phyloP scores from a whole-genome alignment of 345 rosid species.

The Euphorbia lathyris region DNA sequence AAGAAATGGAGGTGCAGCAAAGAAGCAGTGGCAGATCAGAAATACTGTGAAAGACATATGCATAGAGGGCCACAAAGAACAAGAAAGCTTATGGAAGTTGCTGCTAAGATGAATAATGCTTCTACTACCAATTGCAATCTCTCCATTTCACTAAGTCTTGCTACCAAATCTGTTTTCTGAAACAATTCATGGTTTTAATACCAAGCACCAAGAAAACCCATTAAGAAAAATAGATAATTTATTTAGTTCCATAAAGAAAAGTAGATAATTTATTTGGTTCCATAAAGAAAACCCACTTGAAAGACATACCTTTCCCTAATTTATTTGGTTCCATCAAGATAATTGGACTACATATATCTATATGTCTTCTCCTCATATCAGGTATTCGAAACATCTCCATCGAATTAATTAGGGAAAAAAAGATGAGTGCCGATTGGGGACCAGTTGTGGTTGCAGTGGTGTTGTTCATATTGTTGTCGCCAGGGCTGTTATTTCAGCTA shows the following conservation, averaged over 20 bases:
- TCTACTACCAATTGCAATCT: constrained; percentile 25
- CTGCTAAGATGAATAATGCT: constrained; percentile 16
- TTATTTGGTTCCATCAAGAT: constrained; percentile 56
- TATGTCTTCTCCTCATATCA: not conserved
- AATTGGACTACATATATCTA: constrained; percentile 6
- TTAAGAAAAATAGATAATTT: no score
- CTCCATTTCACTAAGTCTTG: no score
- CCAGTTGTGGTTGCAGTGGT: constrained; percentile 64
- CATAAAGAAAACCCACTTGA: constrained; percentile 50
- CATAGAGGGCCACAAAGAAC: constrained; percentile 53
- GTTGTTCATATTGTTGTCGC: constrained; percentile 78
- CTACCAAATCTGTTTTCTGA: no score
- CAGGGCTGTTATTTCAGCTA: constrained; percentile 83
- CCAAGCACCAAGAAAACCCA: no score
- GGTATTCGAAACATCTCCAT: no score
- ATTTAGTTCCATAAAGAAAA: no score
- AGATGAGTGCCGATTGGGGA: constrained; percentile 87
- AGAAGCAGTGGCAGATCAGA: no score
- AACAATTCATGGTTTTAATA: no score
- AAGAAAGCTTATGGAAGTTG: constrained; percentile 58
- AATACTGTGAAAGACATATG: constrained; percentile 52
- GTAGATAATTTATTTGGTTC: no score
- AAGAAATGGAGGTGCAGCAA: no score
- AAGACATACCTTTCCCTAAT: constrained; percentile 50
- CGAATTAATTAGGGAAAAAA: not conserved